Percentiles rank a stretch among this genome's conserved stretches.
These are phyloP conservation scores for Mycena maculata DNA, from an alignment of 768 basidiomycete species.

Conservation along the genomic window DNA sequence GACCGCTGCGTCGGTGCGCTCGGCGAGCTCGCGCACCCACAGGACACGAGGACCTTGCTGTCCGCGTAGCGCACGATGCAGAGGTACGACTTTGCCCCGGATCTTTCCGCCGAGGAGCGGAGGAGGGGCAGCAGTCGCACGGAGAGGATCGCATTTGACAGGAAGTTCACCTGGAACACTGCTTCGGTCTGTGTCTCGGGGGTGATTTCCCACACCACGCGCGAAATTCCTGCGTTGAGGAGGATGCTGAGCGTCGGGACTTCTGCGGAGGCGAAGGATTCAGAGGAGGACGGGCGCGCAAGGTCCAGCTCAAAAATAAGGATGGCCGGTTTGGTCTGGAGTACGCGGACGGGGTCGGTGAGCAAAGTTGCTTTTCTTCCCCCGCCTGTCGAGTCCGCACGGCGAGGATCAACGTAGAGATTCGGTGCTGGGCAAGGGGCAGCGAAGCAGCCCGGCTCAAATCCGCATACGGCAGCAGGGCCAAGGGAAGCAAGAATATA, in stretches of 20 bases:
- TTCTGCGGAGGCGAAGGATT: conserved; percentile 25
- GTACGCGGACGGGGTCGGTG: conserved; percentile 17
- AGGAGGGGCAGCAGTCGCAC: conserved; percentile 37
- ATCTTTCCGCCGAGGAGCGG: conserved; percentile 14
- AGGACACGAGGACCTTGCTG: conserved; percentile 33
- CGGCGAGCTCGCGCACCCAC: conserved; percentile 27
- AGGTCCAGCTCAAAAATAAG: conserved; percentile 33
- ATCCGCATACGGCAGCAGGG: no score
- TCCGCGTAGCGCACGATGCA: conserved; percentile 31
- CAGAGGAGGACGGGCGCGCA: conserved; percentile 27
- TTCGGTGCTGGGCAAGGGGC: conserved; percentile 30
- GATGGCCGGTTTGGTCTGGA: conserved; percentile 20
- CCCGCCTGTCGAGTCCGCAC: conserved; percentile 27
- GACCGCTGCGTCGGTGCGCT: conserved; percentile 21
- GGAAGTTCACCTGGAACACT: conserved; percentile 35
- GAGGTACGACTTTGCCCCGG: conserved; percentile 9
- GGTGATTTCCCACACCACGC: conserved; percentile 15
- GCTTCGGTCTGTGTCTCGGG: conserved; percentile 30
- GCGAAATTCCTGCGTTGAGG: conserved; percentile 33
- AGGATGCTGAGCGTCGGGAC: conserved; percentile 29
- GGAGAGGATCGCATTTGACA: conserved; percentile 34
- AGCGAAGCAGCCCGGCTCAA: conserved; percentile 32
- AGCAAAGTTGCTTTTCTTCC: conserved; percentile 28
- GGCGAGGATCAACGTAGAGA: conserved; percentile 32
- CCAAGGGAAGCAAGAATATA: conserved; percentile 73